Evolutionary conservation across 768 basidiomycete species (phyloP), one percentile per base, ranked within the genome.

Genomic region (Steccherinum ochraceum): DNA sequence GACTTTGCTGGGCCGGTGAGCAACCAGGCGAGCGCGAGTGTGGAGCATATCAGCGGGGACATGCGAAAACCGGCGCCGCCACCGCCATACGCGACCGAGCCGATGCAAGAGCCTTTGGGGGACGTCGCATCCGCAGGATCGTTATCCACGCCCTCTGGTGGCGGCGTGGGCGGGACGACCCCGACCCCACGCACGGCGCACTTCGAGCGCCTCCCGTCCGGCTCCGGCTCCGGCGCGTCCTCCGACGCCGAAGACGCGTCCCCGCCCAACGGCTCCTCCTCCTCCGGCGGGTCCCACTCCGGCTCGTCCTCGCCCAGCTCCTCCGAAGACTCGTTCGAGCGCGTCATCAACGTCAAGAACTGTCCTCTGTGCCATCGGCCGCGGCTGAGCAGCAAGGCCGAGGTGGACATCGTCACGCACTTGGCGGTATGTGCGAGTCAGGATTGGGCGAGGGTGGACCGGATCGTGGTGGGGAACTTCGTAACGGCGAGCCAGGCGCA

Each of bases 401-500:
- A 97, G 67, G 75, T 93, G 60, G 94, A 96, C 64, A 96, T 98
- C 60, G 75, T 99, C 48, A 97, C 96, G 20, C 95, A 99, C 66
- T 69, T 99, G n/a, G 96, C 93, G 1, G 81, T 98, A 10, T 99
- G 95, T 60, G 93, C 96, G 10, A 89, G 86, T 56, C 80, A 84
- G 58, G 96, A 98, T 64, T 97, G 94, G 93, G 82, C 77, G 30
- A 79, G 84, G 53, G 86, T 98, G 24, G 86, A 96, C 60, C 67
- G 85, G 55, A 91, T 98, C 56, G 82, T 96, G 41, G 93, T 95
- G 12, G 86, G 89, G 16, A 93, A 95, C 63, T 99, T 90, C 57
- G 94, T 97, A 2, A 97, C 94, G 0, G 86, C 90, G 4, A 84
- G 79, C 56, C 93, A 96, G 71, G 95, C 95, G 54, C 94, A 98